Base-by-base conservation (phyloP, 306 rosid genomes). In the Styphnolobium japonicum region DNA sequence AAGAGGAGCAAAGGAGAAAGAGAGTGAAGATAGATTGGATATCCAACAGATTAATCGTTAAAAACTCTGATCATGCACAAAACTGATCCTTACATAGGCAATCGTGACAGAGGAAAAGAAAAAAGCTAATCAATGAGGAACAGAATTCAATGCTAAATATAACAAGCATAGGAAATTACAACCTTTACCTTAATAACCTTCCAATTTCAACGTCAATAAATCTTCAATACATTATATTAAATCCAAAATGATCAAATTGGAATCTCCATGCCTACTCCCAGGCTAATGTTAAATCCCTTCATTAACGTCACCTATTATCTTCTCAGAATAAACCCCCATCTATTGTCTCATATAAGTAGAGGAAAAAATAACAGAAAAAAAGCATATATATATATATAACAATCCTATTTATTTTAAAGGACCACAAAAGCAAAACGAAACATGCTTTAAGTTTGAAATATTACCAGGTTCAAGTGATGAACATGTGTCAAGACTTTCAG, bases 381-480 rank as follows among this genome's bases (percentile, higher is more conserved):
- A n/a, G n/a, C n/a, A 33, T 7, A 1, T 5, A 63, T 3, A 5
- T n/a, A 36, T 34, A 9, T 34, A 48, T 1, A 22, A 66, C 4
- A 52, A 31, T 53, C 36, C n/a, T 53, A 19, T 42, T 37, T 43
- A 22, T 61, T 31, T 33, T 18, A 51, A 18, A 5, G n/a, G 19
- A 67, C 22, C 52, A 25, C 14, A 8, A 2, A 31, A 73, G 42
- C 37, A 48, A 71, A 55, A 71, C 2, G 8, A 49, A 18, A 36
- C 6, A 34, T 25, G 74, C 60, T 53, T 12, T 5, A 49, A 22
- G 52, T 52, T 76, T 10, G 23, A 71, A 52, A 79, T 40, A 23
- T 67, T 90, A 93, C 98, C 98, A 94, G 82, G 86, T 94, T 94
- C 85, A 92, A 82, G 88, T 94, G 98, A 85, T 92, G 98, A 70